A percentile compares a stretch with the other conserved stretches of the same genome.
Conservation (phyloP, 2,329 filamentous ascomycete species). For the Fusarium torreyae region DNA sequence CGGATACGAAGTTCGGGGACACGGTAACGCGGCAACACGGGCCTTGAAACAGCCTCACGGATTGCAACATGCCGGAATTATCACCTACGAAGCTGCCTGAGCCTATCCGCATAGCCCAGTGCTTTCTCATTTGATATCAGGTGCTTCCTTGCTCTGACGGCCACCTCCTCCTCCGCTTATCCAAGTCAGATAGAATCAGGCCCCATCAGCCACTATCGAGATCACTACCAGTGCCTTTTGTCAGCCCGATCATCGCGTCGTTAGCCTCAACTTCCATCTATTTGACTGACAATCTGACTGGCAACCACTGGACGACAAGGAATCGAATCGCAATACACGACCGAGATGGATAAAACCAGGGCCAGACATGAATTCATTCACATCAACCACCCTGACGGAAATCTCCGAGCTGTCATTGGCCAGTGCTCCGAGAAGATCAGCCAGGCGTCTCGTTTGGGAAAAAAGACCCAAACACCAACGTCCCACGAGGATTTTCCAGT, state of each 20-base stretch:
- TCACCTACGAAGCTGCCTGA: slow-evolving; percentile 10
- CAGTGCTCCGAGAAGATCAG: slow-evolving; percentile 36
- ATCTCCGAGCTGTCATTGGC: slow-evolving; percentile 39
- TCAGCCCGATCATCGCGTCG: slow-evolving; percentile 7
- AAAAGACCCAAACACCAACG: slow-evolving; percentile 23
- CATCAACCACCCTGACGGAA: slow-evolving; percentile 44
- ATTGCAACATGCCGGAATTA: neutral
- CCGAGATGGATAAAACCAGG: neutral
- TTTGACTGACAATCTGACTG: neutral
- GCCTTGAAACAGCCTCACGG: slow-evolving; percentile 26
- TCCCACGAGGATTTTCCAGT: slow-evolving; percentile 50
- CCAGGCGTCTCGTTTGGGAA: slow-evolving; percentile 39
- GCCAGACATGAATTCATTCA: slow-evolving; percentile 27
- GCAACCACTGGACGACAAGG: neutral
- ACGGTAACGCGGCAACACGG: slow-evolving; percentile 14
- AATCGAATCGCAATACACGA: slow-evolving; percentile 17
- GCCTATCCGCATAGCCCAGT: slow-evolving; percentile 10
- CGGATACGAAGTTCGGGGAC: neutral
- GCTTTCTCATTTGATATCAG: slow-evolving; percentile 6
- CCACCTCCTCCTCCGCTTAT: slow-evolving; percentile 19
- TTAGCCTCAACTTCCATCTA: slow-evolving; percentile 4
- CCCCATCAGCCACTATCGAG: slow-evolving; percentile 23
- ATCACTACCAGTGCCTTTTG: slow-evolving; percentile 13
- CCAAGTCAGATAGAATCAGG: slow-evolving; percentile 6
- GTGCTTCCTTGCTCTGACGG: slow-evolving; percentile 14